Conservation (phyloP, 2,329 filamentous ascomycete species). For the Colletotrichum sp. region DNA sequence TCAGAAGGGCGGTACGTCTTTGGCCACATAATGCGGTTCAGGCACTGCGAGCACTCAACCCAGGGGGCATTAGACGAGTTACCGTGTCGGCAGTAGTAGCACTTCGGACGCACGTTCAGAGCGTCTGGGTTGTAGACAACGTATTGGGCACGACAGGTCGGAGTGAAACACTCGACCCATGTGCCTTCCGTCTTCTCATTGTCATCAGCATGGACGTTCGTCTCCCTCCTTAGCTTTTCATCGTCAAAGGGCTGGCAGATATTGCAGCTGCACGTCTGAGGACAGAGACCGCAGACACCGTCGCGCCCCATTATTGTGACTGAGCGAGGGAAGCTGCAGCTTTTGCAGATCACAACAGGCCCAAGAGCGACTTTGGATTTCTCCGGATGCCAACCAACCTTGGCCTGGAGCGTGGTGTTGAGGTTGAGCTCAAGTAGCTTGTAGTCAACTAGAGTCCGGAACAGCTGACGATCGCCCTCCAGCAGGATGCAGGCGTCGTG, state of each 20-base stretch:
- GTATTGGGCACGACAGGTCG: constrained; percentile 52
- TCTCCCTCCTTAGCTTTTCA: constrained; percentile 24
- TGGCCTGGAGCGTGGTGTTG: constrained; percentile 45
- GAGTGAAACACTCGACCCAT: constrained; percentile 54
- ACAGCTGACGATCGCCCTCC: constrained; percentile 42
- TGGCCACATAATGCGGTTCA: constrained; percentile 54
- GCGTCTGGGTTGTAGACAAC: constrained; percentile 49
- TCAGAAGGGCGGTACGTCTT: constrained; percentile 41
- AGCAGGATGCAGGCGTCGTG: constrained; percentile 33
- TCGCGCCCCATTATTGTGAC: constrained; percentile 51
- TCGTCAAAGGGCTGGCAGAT: constrained; percentile 26
- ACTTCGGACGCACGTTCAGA: constrained; percentile 52
- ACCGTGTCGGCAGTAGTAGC: constrained; percentile 49
- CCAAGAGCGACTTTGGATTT: constrained; percentile 49
- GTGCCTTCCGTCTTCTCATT: constrained; percentile 33
- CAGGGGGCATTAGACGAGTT: constrained; percentile 35
- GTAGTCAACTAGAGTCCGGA: constrained; percentile 50
- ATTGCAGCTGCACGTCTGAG: constrained; percentile 24
- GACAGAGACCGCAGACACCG: constrained; percentile 47
- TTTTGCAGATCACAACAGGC: constrained; percentile 42
- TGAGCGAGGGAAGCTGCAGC: constrained; percentile 50
- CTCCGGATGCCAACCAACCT: constrained; percentile 49
- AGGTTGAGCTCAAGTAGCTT: constrained; percentile 52
- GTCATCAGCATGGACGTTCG: constrained; percentile 36
- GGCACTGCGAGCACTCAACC: constrained; percentile 50